Conservation (phyloP, 1,284 basidiomycete species). For the Sporisorium sorghi region DNA sequence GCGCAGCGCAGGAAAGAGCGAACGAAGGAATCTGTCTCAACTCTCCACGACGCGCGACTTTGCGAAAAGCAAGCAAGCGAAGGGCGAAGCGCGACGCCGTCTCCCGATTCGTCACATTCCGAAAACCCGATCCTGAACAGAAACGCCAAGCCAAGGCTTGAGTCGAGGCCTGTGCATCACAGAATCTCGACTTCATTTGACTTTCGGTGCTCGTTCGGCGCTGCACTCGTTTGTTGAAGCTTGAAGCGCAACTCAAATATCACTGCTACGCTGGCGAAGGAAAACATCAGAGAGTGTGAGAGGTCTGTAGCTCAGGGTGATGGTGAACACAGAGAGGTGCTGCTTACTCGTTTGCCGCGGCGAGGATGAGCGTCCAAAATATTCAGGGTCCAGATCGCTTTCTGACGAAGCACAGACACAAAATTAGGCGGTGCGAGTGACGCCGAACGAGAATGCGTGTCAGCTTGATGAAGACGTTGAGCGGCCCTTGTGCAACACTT, state of each 20-base stretch:
- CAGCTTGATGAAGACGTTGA: neutral
- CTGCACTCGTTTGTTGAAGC: too few species aligned
- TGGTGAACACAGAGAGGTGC: neutral
- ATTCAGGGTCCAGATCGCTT: conserved; percentile 1
- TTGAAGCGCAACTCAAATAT: neutral
- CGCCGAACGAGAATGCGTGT: neutral
- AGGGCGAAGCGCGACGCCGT: conserved; percentile 14
- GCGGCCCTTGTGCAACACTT: neutral
- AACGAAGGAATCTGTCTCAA: neutral
- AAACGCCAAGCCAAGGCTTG: neutral
- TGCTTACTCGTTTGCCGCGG: neutral
- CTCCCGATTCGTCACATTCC: neutral
- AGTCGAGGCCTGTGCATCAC: conserved; percentile 3
- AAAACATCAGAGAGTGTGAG: neutral
- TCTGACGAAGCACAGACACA: neutral
- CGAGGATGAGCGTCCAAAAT: neutral
- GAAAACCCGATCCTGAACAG: neutral
- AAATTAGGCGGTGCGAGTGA: neutral
- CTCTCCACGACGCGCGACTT: conserved; percentile 31
- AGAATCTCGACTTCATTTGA: neutral
- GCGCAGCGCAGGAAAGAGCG: conserved; percentile 5
- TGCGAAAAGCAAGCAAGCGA: neutral
- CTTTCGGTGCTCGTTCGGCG: neutral
- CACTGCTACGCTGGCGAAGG: neutral
- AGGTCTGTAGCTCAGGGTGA: neutral